These are phyloP conservation scores for Handroanthus guayacan DNA, from an alignment of 257 asterid genomes.

Conservation along the genomic window DNA sequence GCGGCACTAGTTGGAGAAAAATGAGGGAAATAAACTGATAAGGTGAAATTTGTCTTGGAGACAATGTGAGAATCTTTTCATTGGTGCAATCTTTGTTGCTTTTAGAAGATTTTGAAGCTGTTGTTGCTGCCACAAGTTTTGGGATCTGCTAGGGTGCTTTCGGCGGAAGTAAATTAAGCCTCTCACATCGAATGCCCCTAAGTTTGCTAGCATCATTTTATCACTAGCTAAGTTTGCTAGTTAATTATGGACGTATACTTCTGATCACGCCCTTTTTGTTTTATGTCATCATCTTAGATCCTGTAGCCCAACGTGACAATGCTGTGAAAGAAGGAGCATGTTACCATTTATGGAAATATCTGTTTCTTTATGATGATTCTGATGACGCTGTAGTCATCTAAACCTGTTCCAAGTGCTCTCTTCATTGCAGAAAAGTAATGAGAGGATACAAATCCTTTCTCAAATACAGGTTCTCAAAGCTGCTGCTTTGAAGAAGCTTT, in stretches of 20 bases:
- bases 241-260: not conserved
- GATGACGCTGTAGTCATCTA: conserved; percentile 18
- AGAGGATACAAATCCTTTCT: not conserved
- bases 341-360: not conserved
- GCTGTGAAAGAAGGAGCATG: conserved; percentile 23
- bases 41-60: conserved; percentile 2
- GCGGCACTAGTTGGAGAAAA: conserved; percentile 31
- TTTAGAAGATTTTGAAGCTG: conserved; percentile 23
- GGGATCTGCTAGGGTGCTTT: conserved; percentile 11
- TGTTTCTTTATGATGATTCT: not conserved
- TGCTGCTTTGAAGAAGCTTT: not conserved
- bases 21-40: conserved; percentile 19
- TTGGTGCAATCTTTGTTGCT: conserved; percentile 30
- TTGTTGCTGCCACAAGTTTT: conserved; percentile 19
- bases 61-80: conserved; percentile 30
- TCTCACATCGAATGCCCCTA: not conserved
- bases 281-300: conserved; percentile 15
- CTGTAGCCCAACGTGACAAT: conserved; percentile 9
- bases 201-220: conserved; percentile 8
- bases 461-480: not conserved
- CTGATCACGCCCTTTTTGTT: not conserved
- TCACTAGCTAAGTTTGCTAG: conserved; percentile 14
- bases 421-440: not conserved
- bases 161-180: conserved; percentile 18
- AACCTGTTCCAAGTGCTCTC: not conserved